These are phyloP conservation scores for Fusarium bactridioides DNA, from an alignment of 2,329 filamentous ascomycete species.

Conservation along the genomic window DNA sequence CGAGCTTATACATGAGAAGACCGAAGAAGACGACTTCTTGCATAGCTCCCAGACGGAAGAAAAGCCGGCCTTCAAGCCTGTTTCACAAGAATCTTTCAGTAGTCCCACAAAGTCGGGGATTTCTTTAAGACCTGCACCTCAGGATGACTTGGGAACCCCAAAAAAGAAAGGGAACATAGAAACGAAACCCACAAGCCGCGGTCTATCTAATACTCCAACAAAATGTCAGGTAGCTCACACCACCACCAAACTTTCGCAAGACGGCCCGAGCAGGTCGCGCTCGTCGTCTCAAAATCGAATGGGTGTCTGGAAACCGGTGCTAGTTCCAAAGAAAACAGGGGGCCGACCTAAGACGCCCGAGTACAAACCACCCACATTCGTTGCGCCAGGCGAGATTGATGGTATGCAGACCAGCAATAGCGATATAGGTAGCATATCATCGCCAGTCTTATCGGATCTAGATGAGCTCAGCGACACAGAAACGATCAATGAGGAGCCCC, in stretches of 20 bases:
- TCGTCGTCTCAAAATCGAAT: conserved; percentile 7
- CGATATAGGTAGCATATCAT: background rate
- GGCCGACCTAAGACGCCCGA: background rate
- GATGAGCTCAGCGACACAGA: conserved; percentile 18
- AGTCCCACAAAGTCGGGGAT: conserved; percentile 18
- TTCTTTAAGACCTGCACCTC: conserved; percentile 5
- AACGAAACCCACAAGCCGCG: conserved; percentile 1
- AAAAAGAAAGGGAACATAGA: conserved; percentile 5
- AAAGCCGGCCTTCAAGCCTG: conserved; percentile 11
- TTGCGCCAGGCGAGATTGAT: conserved; percentile 19
- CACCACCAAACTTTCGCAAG: conserved; percentile 14
- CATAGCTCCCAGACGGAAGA: conserved; percentile 11
- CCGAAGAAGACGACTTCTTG: background rate
- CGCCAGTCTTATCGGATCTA: conserved; percentile 23
- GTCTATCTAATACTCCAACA: conserved; percentile 19
- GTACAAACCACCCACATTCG: conserved; percentile 10
- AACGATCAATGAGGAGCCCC: background rate
- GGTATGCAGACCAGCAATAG: background rate
- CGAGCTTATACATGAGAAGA: background rate
- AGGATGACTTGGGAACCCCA: conserved; percentile 20
- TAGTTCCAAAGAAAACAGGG: background rate
- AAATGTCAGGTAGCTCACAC: conserved; percentile 3
- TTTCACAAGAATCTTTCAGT: conserved; percentile 15
- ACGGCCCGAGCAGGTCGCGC: background rate
- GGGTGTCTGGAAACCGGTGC: background rate